phyloP scores from a whole-genome alignment of 2,329 filamentous ascomycete species.

The Xylariaceae sp. region DNA sequence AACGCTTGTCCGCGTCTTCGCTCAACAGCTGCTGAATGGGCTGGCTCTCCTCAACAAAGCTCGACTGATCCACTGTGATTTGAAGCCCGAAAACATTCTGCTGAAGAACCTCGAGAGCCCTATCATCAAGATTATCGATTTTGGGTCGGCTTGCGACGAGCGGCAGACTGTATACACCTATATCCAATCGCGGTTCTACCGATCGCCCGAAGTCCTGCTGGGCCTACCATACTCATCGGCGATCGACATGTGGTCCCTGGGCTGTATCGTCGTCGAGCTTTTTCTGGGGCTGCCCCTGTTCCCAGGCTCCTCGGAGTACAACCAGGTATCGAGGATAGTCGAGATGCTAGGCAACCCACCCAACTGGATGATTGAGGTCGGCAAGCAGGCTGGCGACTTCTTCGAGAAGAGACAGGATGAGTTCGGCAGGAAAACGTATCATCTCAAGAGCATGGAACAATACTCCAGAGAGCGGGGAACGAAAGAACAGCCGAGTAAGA shows the following conservation, averaged over 20 bases:
- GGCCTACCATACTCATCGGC: conserved; percentile 95
- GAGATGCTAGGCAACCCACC: conserved; percentile 97
- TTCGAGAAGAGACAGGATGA: conserved; percentile 92
- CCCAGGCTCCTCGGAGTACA: conserved; percentile 96
- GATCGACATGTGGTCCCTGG: conserved; percentile 99
- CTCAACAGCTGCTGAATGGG: conserved; percentile 91
- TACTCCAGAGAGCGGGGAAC: conserved; percentile 93
- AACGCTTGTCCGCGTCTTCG: conserved; percentile 93
- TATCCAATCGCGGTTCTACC: conserved; percentile 96
- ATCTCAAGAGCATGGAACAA: conserved; percentile 95
- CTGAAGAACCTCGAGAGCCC: conserved; percentile 97
- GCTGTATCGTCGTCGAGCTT: conserved; percentile 95
- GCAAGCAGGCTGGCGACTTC: conserved; percentile 95
- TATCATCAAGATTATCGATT: conserved; percentile 99
- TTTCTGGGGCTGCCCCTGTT: conserved; percentile 93
- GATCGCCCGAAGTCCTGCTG: conserved; percentile 92
- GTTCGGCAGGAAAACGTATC: conserved; percentile 83
- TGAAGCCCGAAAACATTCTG: conserved; percentile 97
- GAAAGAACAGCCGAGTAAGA: conserved; percentile 99
- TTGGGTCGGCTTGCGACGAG: conserved; percentile 96
- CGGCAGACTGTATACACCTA: conserved; percentile 98
- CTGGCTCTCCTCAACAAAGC: conserved; percentile 92
- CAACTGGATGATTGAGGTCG: conserved; percentile 99
- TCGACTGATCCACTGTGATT: conserved; percentile 91
- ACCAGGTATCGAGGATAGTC: conserved; percentile 92